Evolutionary conservation across 352 stramenopile genomes (phyloP).

Genomic region (Phytophthora europaea): DNA sequence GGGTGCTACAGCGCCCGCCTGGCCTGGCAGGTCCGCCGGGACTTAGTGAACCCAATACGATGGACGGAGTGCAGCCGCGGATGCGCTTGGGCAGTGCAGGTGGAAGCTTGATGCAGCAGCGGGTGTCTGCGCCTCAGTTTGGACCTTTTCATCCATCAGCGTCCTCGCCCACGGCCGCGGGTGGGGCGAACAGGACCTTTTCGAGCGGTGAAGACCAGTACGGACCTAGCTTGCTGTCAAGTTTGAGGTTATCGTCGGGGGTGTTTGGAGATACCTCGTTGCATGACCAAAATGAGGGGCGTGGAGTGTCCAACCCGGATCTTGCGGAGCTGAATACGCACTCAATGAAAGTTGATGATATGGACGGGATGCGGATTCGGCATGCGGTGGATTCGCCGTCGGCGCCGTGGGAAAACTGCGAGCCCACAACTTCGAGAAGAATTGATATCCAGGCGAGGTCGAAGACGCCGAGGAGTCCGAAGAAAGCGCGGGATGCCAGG

Average conservation of each 20-base stretch:
- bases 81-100: slow-evolving; percentile 11
- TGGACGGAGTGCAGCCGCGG: slow-evolving; percentile 20
- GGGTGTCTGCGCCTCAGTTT: slow-evolving; percentile 16
- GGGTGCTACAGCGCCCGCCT: slow-evolving; percentile 56
- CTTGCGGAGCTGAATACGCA: slow-evolving; percentile 78
- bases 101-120: slow-evolving; percentile 27
- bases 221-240: slow-evolving; percentile 40
- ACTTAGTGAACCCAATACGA: slow-evolving; percentile 16
- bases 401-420: slow-evolving; percentile 18
- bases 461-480: slow-evolving; percentile 34
- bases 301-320: slow-evolving; percentile 51
- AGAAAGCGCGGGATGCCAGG: slow-evolving; percentile 30
- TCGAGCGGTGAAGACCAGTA: slow-evolving; percentile 34
- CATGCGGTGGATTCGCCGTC: slow-evolving; percentile 26
- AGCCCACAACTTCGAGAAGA: slow-evolving; percentile 33
- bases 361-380: slow-evolving; percentile 25
- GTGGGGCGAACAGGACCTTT: slow-evolving; percentile 19
- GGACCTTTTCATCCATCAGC: slow-evolving; percentile 20
- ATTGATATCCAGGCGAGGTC: slow-evolving; percentile 44
- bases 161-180: slow-evolving; percentile 19
- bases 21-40: slow-evolving; percentile 50
- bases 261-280: slow-evolving; percentile 37
- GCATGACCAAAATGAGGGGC: slow-evolving; percentile 5
- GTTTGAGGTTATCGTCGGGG: slow-evolving; percentile 33
- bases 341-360: slow-evolving; percentile 64